Evolutionary conservation across 805 yeast genomes (phyloP), one percentile per base, ranked within the genome.

Genomic region (Candida sanyiensis): DNA sequence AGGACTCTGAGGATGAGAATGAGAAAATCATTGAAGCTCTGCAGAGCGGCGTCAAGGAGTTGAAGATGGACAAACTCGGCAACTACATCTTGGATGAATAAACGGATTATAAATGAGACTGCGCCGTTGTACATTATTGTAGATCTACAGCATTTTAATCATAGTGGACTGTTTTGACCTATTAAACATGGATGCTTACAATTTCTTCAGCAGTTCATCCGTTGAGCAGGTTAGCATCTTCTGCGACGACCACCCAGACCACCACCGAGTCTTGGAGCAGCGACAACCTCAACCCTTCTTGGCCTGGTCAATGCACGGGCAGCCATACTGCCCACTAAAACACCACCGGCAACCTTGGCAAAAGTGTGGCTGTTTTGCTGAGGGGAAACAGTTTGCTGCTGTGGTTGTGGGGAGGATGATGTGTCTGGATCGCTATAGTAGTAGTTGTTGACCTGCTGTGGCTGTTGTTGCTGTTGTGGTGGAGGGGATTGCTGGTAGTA

Each of bases 61-160:
- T 85, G 47, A 83, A 82, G 56, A 78, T 82, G 81, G 95, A 85
- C 56, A 83, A 79, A 50, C 57, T 85, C 32, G 95, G 95, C 28
- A 85, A 85, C 59, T 85, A 85, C 56, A 79, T 83, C 24, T 57
- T 85, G 27, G 85, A 82, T 27, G 64, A 49, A 18, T 35, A 40
- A 27, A 15, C 10, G 10, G 13, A 13, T 7, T 16, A 16, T 28
- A 19, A 11, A 24, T 12, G 13, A 15, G 16, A n/a, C 4, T 9
- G 15, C 6, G 31, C 31, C 7, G 12, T 10, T 9, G 26, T 23
- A 12, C 26, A 23, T 23, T 9, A 9, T 9, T 23, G 26, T 9
- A 9, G 26, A 23, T 23, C 26, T 9, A 12, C 12, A 23, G 26
- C 26, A 23, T 12, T 23, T 9, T 11, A 12, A 12, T 7, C n/a